Percentiles rank a stretch among this genome's conserved stretches.
Conservation (phyloP, 495 filamentous ascomycete genomes). For the Aspergillus baeticus region DNA sequence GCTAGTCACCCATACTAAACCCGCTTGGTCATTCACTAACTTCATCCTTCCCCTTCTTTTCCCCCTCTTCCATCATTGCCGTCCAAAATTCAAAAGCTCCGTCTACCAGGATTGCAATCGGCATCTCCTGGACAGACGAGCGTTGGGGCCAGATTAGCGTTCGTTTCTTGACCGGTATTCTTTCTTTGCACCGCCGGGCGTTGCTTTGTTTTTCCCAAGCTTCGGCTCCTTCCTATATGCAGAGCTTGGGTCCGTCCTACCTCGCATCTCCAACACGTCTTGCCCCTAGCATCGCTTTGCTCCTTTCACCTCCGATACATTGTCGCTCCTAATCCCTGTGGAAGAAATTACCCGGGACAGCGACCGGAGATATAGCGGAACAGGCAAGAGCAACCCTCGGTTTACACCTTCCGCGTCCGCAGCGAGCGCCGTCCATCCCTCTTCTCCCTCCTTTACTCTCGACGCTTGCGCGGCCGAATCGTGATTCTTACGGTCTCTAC, state of each 20-base stretch:
- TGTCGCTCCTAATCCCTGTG: background rate
- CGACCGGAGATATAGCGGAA: background rate
- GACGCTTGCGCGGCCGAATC: conserved; percentile 27
- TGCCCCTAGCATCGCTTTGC: conserved; percentile 1
- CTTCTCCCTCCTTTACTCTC: conserved; percentile 15
- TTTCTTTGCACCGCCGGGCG: conserved; percentile 20
- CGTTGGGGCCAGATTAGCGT: background rate
- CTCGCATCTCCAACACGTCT: conserved; percentile 9
- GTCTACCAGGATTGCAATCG: background rate
- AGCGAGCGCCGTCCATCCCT: conserved; percentile 12
- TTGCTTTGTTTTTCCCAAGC: conserved; percentile 12
- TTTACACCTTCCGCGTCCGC: conserved; percentile 3
- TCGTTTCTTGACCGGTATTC: background rate
- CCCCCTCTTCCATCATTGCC: conserved; percentile 13
- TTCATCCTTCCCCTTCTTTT: conserved; percentile 8
- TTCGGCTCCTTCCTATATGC: conserved; percentile 20
- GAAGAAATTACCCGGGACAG: background rate
- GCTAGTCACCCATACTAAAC: conserved; percentile 10
- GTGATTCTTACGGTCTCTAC: conserved; percentile 32
- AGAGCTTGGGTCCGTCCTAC: conserved; percentile 18
- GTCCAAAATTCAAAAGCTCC: background rate
- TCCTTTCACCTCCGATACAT: background rate
- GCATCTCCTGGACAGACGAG: background rate
- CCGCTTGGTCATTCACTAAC: conserved; percentile 9
- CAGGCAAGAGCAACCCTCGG: background rate